Percentiles rank a stretch among this genome's conserved stretches.
phyloP scores from a whole-genome alignment of 2,329 filamentous ascomycete species.

The Hirsutella rhossiliensis region DNA sequence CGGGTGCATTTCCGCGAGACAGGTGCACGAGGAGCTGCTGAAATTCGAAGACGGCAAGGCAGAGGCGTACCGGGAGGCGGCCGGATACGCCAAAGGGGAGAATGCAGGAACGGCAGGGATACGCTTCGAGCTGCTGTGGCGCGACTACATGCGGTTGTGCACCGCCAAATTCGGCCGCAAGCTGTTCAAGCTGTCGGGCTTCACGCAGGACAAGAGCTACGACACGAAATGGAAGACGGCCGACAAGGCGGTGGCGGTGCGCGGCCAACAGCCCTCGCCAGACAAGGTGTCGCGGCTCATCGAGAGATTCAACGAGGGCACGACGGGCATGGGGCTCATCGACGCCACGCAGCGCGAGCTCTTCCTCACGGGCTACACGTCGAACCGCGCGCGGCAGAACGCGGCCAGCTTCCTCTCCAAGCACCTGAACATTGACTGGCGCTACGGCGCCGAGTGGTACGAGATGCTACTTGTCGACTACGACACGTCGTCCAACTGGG shows the following conservation, averaged over 20 bases:
- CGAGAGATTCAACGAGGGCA: slow-evolving; percentile 50
- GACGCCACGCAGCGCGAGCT: slow-evolving; percentile 69
- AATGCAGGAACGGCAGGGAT: slow-evolving; percentile 59
- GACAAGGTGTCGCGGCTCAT: slow-evolving; percentile 36
- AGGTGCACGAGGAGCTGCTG: slow-evolving; percentile 55
- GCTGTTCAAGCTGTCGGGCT: slow-evolving; percentile 55
- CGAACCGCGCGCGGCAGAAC: slow-evolving; percentile 65
- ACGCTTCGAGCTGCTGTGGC: slow-evolving; percentile 63
- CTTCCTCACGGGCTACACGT: slow-evolving; percentile 64
- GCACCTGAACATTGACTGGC: slow-evolving; percentile 67
- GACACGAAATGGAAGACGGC: slow-evolving; percentile 37
- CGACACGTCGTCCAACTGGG: slow-evolving; percentile 66
- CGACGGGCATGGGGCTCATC: slow-evolving; percentile 64
- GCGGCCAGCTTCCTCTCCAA: slow-evolving; percentile 64
- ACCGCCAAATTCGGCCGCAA: slow-evolving; percentile 54
- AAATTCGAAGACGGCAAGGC: slow-evolving; percentile 55
- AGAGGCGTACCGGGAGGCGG: slow-evolving; percentile 21
- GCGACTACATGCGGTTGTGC: slow-evolving; percentile 72
- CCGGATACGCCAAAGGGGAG: slow-evolving; percentile 57
- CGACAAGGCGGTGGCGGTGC: slow-evolving; percentile 13
- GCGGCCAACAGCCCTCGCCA: slow-evolving; percentile 26
- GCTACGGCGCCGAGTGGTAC: slow-evolving; percentile 73
- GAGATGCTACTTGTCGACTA: slow-evolving; percentile 65
- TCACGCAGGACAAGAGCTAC: slow-evolving; percentile 33
- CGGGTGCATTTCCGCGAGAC: slow-evolving; percentile 60